Evolutionary conservation across 1,284 basidiomycete genomes (phyloP), one percentile per base, ranked within the genome.

Genomic region (Pyrrhoderma lamaoense): DNA sequence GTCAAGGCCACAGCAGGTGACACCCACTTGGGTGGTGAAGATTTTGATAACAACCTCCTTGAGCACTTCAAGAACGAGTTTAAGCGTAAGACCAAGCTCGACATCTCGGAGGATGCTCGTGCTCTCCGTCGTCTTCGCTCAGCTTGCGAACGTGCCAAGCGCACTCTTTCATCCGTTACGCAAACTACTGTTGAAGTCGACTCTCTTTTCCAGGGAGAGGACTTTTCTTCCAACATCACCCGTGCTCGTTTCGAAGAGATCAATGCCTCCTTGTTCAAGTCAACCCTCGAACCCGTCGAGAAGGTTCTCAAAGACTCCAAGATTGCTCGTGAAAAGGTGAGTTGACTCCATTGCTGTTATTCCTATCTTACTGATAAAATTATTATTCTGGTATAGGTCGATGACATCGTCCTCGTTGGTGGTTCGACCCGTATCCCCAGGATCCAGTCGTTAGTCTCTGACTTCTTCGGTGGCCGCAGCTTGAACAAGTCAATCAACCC

Each of bases 171-270:
- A 50, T 93, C 89, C 64, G 95, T 96, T 64, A 86, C 95, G 58
- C 95, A 98, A 77, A 99, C 95, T 64, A 96, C 93, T 58, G 87
- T 99, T 64, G 95, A 99, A 76, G 93, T 99, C 63, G 96, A 99
- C 77, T 99, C 95, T 23, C 84, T 99, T 64, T 98, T 80, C 82
- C 84, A 95, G 83, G 86, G 88, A 56, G 86, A 89, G 66, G 93
- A 97, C 75, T 97, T 97, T 79, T 92, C 89, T 46, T 85, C 93
- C 64, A 93, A 85, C 72, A 94, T 97, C 71, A 93, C 92, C 62
- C 92, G 96, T 82, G 96, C 96, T 62, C 92, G 94, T 70, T 99
- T 99, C 76, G 96, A 99, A 76, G 95, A 99, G 77, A 95, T 99
- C 77, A 97, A 97, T 70, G 91, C 91, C 57, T 64, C 72, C 47